Evolutionary conservation across 306 rosid genomes (phyloP), one percentile per base, ranked within the genome.

Genomic region (Pyrus communis): DNA sequence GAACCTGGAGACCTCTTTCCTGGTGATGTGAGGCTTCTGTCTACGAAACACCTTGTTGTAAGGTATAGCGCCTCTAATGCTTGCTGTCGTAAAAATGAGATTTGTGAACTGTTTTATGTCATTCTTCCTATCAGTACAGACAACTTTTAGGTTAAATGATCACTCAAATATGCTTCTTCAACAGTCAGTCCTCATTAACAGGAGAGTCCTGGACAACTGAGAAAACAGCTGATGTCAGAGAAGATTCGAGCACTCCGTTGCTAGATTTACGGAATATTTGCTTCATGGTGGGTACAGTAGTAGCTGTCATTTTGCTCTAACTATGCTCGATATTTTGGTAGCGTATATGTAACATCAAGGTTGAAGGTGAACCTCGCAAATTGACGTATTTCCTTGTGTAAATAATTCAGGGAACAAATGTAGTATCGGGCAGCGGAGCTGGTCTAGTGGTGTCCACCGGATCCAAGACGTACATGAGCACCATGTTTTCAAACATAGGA

Each of bases 1-100:
- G 97, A 92, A 84, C 93, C 96, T 21, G 97, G 97, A 15, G 93
- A 92, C 78, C 93, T 90, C 78, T 92, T 92, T 79, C 96, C 97
- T 11, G 97, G 97, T 72, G 96, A 92, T 79, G 69, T 92, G 77
- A 88, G 97, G 63, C 76, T 92, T 61, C 73, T 92, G 71, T 87
- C 96, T 79, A 88, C 97, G 3, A 92, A 88, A 66, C 88, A 92
- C 77, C 97, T 90, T 68, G 96, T 90, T 79, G 96, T 92, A 57
- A 90, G 97, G 97, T 90, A 87, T 55, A 59, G 68, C 68, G 35
- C 55, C 31, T 67, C 30, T 21, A 62, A 66, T 70, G 17, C 21
- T 40, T 67, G 18, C 69, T 23, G 15, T 83, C 73, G 13, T 73
- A 42, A 64, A 51, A 61, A 81, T 78, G 31, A 59, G 40, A 18